Evolutionary conservation across 371 early-diverging fungal genomes (phyloP), one percentile per base, ranked within the genome.

Genomic region (Sanchytrium tribonematis): DNA sequence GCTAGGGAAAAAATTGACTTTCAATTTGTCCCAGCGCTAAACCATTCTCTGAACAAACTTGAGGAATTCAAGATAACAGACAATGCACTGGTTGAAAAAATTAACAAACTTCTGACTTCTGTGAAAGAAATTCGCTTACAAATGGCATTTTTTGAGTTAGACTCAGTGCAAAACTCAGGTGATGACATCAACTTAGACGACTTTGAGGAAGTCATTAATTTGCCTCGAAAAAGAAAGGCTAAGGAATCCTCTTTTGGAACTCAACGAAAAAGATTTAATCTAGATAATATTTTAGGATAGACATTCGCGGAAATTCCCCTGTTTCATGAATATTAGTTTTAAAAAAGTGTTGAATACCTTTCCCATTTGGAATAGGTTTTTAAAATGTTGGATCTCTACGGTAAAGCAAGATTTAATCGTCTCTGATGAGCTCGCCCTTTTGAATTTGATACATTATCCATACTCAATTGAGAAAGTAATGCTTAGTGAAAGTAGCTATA

Each of bases 321-420:
- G 1, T 28, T 0, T 31, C n/a, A 28, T 5, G 32, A 66, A 67
- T 66, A 65, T 1, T 70, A 69, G 0, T 66, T 65, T 30, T 29
- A 17, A 12, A 0, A 31, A 17, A 29, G n/a, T n/a, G n/a, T n/a
- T n/a, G 28, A 65, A n/a, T 29, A 22, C 22, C 29, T 66, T 0
- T 72, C 73, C 31, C 1, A 27, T 0, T 27, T 29, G 71, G 30
- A 1, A 69, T 74, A 29, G 74, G 74, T 29, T 78, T 79, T 0
- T 72, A 71, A 17, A 71, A 80, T 73, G 85, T 88, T 0, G 93
- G 92, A 73, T 16, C n/a, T 48, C 48, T 16, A 48, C 48, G n/a
- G 48, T 16, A 48, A 48, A 48, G 48, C 16, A 16, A 48, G 16
- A 48, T 48, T 48, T 48, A 48, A 22, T 48, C 48, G 22, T 48